phyloP scores from a whole-genome alignment of 2,329 filamentous ascomycete genomes.

The Penicillium concentricum region DNA sequence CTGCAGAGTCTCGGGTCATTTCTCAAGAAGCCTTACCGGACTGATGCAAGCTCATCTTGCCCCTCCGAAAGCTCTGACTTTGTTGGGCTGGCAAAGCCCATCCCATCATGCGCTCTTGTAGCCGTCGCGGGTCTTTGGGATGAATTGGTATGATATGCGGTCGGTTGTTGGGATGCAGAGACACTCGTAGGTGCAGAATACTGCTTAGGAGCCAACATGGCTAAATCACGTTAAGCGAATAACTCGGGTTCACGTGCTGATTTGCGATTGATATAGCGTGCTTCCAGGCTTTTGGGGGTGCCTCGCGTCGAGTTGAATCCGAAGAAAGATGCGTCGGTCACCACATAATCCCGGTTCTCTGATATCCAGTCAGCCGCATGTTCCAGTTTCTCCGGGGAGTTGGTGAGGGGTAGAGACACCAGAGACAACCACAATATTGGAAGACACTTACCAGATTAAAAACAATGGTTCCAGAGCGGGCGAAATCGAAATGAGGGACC shows the following conservation, averaged over 20 bases:
- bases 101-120: slow-evolving; percentile 34
- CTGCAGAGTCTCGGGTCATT: not conserved
- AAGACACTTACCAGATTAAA: slow-evolving; percentile 2
- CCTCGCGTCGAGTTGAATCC: slow-evolving; percentile 9
- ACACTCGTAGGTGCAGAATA: slow-evolving; percentile 36
- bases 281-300: slow-evolving; percentile 10
- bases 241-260: not conserved
- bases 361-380: slow-evolving; percentile 6
- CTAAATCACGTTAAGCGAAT: slow-evolving; percentile 3
- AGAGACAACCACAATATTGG: not conserved
- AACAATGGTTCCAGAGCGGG: slow-evolving; percentile 6
- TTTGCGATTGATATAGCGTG: slow-evolving; percentile 3
- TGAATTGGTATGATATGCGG: slow-evolving; percentile 31
- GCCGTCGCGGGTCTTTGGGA: slow-evolving; percentile 31
- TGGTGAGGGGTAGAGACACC: not conserved
- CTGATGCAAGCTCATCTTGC: slow-evolving; percentile 69
- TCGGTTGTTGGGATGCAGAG: slow-evolving; percentile 35
- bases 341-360: slow-evolving; percentile 19
- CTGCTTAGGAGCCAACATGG: slow-evolving; percentile 46
- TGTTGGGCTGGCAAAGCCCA: slow-evolving; percentile 72
- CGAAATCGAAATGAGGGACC: slow-evolving; percentile 16
- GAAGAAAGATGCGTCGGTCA: slow-evolving; percentile 11
- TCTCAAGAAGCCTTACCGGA: slow-evolving; percentile 55
- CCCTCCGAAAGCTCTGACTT: slow-evolving; percentile 87
- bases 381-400: not conserved